Conservation (phyloP, 2,329 filamentous ascomycete species). For the Paraphaeosphaeria sporulosa region DNA sequence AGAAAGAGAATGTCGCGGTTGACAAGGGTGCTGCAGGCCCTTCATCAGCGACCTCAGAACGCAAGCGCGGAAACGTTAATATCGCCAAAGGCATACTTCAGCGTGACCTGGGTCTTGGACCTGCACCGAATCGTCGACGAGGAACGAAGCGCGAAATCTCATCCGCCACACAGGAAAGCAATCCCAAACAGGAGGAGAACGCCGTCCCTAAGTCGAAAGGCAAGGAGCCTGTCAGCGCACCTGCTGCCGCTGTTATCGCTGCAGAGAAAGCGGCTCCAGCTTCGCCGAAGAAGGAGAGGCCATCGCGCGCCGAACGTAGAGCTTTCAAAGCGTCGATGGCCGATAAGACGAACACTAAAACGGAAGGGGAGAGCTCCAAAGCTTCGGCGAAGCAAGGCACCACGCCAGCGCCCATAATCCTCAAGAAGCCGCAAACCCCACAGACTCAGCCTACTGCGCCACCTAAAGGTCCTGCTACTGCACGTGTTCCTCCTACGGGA, state of each 20-base stretch:
- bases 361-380: constrained; percentile 31
- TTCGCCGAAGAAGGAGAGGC: constrained; percentile 48
- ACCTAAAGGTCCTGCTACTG: constrained; percentile 42
- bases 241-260: constrained; percentile 21
- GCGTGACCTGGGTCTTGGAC: constrained; percentile 66
- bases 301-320: constrained; percentile 48
- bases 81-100: constrained; percentile 67
- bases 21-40: constrained; percentile 49
- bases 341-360: constrained; percentile 44
- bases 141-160: constrained; percentile 48
- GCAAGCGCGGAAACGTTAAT: constrained; percentile 61
- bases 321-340: constrained; percentile 46
- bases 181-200: constrained; percentile 35
- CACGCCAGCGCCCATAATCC: constrained; percentile 44
- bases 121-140: constrained; percentile 53
- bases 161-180: constrained; percentile 28
- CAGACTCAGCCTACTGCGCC: constrained; percentile 30
- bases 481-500: constrained; percentile 38
- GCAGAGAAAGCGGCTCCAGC: constrained; percentile 38
- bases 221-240: constrained; percentile 33
- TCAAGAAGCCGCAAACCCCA: constrained; percentile 48
- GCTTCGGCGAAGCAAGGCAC: constrained; percentile 33
- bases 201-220: constrained; percentile 35
- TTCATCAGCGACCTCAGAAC: constrained; percentile 51
- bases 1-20: constrained; percentile 33